Base-by-base conservation (phyloP, 768 basidiomycete species). In the Collybiopsis confluens region DNA sequence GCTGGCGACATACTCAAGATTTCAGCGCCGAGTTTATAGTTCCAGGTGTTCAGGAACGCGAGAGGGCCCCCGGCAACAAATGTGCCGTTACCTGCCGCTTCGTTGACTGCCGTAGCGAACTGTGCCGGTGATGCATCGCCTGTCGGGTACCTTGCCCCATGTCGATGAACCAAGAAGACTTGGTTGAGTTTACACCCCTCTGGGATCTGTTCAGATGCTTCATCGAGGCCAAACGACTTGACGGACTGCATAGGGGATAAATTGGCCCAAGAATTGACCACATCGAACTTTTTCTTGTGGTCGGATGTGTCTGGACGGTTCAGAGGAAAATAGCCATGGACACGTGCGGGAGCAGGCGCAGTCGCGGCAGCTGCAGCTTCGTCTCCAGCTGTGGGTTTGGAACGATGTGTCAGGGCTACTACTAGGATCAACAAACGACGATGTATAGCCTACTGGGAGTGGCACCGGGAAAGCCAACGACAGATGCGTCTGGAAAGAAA, bases 21-120 rank as follows among this genome's bases (percentile, higher is more conserved):
- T 67, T 91, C 90, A 55, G 79, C 80, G 10, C 90, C 91, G 11
- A 92, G 82, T 59, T 83, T 83, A 65, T 86, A 92, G 2, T 78
- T 79, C 89, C 89, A 92, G 33, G 74, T 76, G 58, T 86, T 83
- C 65, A 92, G 67, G 62, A 91, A 92, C 1, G 70, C 59, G 18
- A 91, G 65, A 0, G 75, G 68, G 0, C 85, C 87, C 0, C 70
- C 73, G 0, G 78, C 81, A 11, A 70, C 74, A 70, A 84, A 79
- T 2, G 71, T 68, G 3, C 70, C 64, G 11, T 57, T 56, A 5
- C 61, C 55, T 1, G 80, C 81, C 10, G 69, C 69, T 26, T 74
- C 63, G 57, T 83, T 76, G 18, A 84, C 58, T 16, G 74, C 73
- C 18, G 62, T 58, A 4, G 79, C 75, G 55, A 82, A 73, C 10